Evolutionary conservation across 805 yeast species (phyloP), one percentile per base, ranked within the genome.

Genomic region (Yamadazyma insecticola): DNA sequence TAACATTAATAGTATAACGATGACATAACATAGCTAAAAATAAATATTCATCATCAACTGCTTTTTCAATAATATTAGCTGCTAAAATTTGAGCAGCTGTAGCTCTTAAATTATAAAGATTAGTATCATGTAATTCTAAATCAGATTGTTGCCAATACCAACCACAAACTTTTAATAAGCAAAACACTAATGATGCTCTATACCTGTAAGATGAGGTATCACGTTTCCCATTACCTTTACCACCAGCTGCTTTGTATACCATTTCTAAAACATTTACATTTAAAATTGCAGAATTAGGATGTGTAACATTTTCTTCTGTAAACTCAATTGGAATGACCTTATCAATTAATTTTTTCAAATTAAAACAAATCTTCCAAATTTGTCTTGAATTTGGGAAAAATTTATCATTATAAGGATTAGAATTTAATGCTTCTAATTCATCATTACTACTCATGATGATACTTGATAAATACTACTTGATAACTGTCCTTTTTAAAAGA

Each of bases 11-110:
- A 16, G 74, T 63, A 57, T 78, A 87, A 18, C 94, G 65, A 47
- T 79, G 88, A 50, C 90, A 80, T 13, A 87, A 64, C 79, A 87
- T 72, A 17, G 81, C 78, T 45, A 83, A 68, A 49, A 86, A 83
- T 41, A 85, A 58, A 49, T 76, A 76, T 33, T 71, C 70, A 39
- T 76, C 81, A 35, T 76, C 76, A 4, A 50, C 51, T 28, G 79
- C 78, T 7, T 60, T 50, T 43, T 85, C 94, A 28, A 87, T 81
- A 36, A 87, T 57, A 13, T 70, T 57, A 23, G 81, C 74, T 8
- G 95, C 92, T 37, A 87, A 55, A 23, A 71, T 69, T 50, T 85
- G 85, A 2, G 94, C 85, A n/a, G 88, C 78, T 2, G 67, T 47
- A 1, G 81, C 78, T 39, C 94, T 60, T 15, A 78, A 56, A 4